Conservation (phyloP, 2,329 filamentous ascomycete species). For the Myriosclerotinia duriaeana region DNA sequence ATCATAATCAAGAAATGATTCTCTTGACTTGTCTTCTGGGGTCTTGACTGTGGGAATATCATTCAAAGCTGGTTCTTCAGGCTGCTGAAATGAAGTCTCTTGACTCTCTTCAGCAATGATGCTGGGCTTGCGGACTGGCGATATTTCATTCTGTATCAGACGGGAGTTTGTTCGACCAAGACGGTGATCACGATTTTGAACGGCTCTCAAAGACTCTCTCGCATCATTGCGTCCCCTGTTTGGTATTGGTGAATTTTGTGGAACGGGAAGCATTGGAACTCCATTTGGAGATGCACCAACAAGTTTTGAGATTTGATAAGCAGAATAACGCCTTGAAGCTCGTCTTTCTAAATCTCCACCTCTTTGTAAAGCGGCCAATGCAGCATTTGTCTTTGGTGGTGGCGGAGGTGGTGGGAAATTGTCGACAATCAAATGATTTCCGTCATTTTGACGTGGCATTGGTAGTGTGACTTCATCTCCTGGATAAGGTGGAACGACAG, state of each 20-base stretch:
- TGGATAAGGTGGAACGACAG: conserved; percentile 71
- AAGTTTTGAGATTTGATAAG: conserved; percentile 95
- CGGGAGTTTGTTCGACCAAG: conserved; percentile 49
- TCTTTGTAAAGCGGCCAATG: conserved; percentile 83
- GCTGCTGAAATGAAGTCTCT: conserved; percentile 39
- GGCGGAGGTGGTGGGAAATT: conserved; percentile 73
- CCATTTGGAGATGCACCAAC: conserved; percentile 77
- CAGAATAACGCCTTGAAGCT: conserved; percentile 89
- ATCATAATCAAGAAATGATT: conserved; percentile 33
- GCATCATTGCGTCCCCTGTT: conserved; percentile 77
- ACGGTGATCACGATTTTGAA: conserved; percentile 57
- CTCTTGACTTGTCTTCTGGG: conserved; percentile 60
- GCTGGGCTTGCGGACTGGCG: conserved; percentile 59
- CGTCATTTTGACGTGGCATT: conserved; percentile 43
- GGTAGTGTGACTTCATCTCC: conserved; percentile 56
- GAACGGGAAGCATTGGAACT: conserved; percentile 81
- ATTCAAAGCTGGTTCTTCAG: conserved; percentile 41
- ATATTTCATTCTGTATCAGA: conserved; percentile 53
- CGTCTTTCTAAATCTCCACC: conserved; percentile 89
- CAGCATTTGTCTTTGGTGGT: conserved; percentile 84
- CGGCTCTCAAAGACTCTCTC: conserved; percentile 78
- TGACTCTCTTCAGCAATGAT: conserved; percentile 59
- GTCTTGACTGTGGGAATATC: conserved; percentile 47
- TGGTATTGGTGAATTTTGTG: conserved; percentile 78
- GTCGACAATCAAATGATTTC: conserved; percentile 51